phyloP scores from a whole-genome alignment of 2,329 filamentous ascomycete genomes.

The Aspergillus neoniger region DNA sequence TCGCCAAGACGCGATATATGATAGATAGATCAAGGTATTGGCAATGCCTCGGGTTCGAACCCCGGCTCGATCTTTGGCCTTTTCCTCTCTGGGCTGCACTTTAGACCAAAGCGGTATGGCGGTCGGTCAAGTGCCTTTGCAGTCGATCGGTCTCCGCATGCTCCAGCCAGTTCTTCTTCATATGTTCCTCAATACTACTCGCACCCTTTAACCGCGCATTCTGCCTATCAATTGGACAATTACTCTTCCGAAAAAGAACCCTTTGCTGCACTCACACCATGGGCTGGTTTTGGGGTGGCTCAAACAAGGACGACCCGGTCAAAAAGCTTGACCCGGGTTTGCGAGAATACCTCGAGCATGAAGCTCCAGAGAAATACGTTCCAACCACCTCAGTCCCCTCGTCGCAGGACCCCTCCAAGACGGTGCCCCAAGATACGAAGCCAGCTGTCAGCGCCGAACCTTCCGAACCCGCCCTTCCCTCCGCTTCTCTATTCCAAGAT shows the following conservation, averaged over 20 bases:
- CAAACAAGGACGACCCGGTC: slow-evolving; percentile 63
- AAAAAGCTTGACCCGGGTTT: slow-evolving; percentile 78
- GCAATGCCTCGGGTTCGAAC: neutral
- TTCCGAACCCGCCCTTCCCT: slow-evolving; percentile 38
- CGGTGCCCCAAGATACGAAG: slow-evolving; percentile 17
- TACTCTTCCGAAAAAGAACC: slow-evolving; percentile 32
- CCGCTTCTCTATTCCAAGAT: slow-evolving; percentile 65
- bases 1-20: no score
- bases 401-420: slow-evolving; percentile 22
- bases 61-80: neutral
- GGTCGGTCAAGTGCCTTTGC: slow-evolving; percentile 11
- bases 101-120: slow-evolving; percentile 26
- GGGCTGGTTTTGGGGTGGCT: slow-evolving; percentile 65
- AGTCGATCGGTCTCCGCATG: slow-evolving; percentile 16
- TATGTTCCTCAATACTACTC: neutral
- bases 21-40: no score
- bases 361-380: slow-evolving; percentile 72
- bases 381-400: slow-evolving; percentile 33
- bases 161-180: slow-evolving; percentile 5
- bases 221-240: neutral
- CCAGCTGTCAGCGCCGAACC: slow-evolving; percentile 27
- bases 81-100: neutral
- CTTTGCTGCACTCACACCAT: slow-evolving; percentile 30
- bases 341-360: slow-evolving; percentile 79
- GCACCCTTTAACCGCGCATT: neutral